A percentile compares a stretch with the other conserved stretches of the same genome.
phyloP scores from a whole-genome alignment of 139 green algal genomes.

The Tetradesmus obliquus region DNA sequence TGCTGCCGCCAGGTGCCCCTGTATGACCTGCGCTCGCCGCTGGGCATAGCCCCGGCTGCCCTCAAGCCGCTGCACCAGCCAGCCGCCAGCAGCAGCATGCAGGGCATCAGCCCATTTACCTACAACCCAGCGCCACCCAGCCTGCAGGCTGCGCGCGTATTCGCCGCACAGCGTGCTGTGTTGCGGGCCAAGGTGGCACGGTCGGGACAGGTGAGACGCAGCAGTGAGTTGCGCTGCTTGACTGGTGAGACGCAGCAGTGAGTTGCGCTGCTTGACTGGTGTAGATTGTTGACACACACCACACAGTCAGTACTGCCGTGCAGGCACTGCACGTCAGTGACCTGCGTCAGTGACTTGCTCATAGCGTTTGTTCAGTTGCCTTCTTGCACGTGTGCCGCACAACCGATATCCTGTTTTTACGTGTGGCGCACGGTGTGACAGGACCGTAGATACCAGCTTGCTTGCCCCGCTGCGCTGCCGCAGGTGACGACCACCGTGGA shows the following conservation, averaged over 20 bases:
- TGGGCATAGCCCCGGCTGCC: slow-evolving; percentile 76
- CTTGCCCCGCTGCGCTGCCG: neutral
- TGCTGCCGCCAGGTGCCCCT: slow-evolving; percentile 23
- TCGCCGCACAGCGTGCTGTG: slow-evolving; percentile 13
- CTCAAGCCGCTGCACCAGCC: slow-evolving; percentile 49
- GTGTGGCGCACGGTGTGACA: neutral
- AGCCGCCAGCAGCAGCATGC: neutral
- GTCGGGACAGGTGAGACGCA: slow-evolving; percentile 8
- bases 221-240: no score
- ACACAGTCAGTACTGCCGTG: no score
- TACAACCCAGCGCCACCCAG: neutral
- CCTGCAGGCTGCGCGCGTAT: neutral
- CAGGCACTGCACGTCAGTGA: no score
- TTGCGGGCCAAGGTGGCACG: slow-evolving; percentile 36
- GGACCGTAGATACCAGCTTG: neutral
- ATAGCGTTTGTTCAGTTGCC: no score
- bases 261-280: no score
- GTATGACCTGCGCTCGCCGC: slow-evolving; percentile 74
- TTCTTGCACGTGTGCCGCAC: no score
- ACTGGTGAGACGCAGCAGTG: no score
- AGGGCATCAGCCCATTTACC: neutral
- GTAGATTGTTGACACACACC: no score
- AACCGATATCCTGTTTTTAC: no score
- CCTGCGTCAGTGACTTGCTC: no score
- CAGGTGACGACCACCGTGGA: slow-evolving; percentile 63